These are phyloP conservation scores for Entoloma clypeatum DNA, from an alignment of 1,284 basidiomycete genomes.

Conservation along the genomic window DNA sequence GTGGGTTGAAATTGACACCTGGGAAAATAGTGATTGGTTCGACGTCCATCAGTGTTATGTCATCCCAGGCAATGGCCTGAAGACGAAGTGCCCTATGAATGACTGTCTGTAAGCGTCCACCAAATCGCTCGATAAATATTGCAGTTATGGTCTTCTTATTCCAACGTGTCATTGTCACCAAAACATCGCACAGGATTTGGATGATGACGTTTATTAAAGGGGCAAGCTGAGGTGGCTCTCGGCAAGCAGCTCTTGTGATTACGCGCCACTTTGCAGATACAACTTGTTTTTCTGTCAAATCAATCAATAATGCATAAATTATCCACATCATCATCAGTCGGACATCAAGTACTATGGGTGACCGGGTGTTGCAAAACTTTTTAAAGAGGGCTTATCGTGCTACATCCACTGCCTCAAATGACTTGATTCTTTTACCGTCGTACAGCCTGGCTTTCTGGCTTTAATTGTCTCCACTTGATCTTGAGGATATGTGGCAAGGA, in stretches of 20 bases:
- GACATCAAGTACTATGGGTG: too few relatives aligned
- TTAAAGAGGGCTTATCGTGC: too few relatives aligned
- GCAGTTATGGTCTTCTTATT: not conserved
- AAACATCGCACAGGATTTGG: conserved; percentile 6
- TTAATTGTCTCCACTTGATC: too few relatives aligned
- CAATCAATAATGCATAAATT: not conserved
- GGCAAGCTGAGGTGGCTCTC: not conserved
- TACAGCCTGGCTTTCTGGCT: too few relatives aligned
- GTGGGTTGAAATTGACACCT: conserved; percentile 15
- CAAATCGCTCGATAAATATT: not conserved
- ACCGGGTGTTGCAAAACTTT: too few relatives aligned
- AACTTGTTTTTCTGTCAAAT: conserved; percentile 12
- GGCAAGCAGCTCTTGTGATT: conserved; percentile 6
- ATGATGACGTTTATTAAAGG: conserved; percentile 1
- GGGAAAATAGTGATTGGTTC: conserved; percentile 9
- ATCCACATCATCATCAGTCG: not conserved
- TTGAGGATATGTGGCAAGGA: too few relatives aligned
- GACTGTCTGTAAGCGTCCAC: conserved; percentile 9
- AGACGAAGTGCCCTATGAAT: conserved; percentile 18
- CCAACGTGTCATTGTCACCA: conserved; percentile 9
- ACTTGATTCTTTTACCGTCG: too few relatives aligned
- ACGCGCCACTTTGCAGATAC: conserved; percentile 16
- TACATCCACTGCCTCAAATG: too few relatives aligned
- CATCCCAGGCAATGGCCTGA: conserved; percentile 22
- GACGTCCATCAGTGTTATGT: conserved; percentile 25